These are phyloP conservation scores for Rhynchospora tenuis DNA, from an alignment of 176 grass and related monocot genomes.

Conservation along the genomic window DNA sequence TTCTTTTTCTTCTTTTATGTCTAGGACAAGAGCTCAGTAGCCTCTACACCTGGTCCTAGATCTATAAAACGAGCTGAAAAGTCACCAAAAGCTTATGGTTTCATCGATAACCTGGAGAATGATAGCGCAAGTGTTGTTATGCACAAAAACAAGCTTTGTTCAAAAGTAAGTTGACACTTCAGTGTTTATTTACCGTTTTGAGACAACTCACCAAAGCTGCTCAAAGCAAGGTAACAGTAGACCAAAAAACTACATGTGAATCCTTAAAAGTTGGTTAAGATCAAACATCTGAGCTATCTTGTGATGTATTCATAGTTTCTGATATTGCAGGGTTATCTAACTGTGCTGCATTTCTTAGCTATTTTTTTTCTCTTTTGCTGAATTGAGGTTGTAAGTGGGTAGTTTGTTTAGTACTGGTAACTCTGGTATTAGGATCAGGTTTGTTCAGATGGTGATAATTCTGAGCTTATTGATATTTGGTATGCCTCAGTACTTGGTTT, in stretches of 20 bases:
- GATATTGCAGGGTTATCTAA: background rate
- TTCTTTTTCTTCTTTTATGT: background rate
- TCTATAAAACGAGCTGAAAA: slow-evolving; percentile 5
- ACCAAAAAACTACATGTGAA: background rate
- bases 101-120: background rate
- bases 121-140: slow-evolving; percentile 4
- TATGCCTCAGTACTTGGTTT: too few species aligned
- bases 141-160: background rate
- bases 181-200: background rate
- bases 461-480: too few species aligned
- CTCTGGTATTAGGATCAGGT: background rate
- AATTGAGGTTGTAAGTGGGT: background rate
- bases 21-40: slow-evolving; percentile 55
- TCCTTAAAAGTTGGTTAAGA: background rate
- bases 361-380: background rate
- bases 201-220: background rate
- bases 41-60: slow-evolving; percentile 5
- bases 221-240: background rate
- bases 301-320: background rate
- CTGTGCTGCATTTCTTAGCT: background rate
- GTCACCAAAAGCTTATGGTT: background rate
- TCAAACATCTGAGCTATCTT: too few species aligned
- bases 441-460: background rate
- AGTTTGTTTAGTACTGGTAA: background rate
- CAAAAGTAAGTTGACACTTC: slow-evolving; percentile 8